phyloP scores from a whole-genome alignment of 805 yeast species.

The Candida tallmaniae region DNA sequence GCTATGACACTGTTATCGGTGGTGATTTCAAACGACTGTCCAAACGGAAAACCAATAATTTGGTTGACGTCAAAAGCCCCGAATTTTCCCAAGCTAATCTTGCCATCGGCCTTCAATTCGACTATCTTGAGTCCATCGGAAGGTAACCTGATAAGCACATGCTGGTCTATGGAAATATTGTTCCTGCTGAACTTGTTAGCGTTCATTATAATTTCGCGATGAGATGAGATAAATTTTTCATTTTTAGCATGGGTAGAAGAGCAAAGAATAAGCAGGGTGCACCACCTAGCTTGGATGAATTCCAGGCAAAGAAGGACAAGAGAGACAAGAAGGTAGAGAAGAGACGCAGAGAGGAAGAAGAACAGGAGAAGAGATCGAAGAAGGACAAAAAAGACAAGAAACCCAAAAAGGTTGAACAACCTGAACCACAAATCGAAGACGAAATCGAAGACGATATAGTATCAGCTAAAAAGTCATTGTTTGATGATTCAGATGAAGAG shows the following conservation, averaged over 20 bases:
- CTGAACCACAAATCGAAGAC: conserved; percentile 37
- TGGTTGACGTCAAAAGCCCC: conserved; percentile 77
- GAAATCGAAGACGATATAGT: conserved; percentile 50
- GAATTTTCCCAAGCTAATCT: conserved; percentile 81
- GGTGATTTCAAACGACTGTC: conserved; percentile 82
- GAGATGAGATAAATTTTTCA: conserved; percentile 8
- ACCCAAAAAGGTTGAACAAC: conserved; percentile 28
- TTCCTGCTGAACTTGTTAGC: background rate
- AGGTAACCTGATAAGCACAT: conserved; percentile 70
- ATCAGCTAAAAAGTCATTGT: conserved; percentile 67
- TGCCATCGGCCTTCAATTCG: conserved; percentile 55
- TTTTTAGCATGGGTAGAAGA: conserved; percentile 75
- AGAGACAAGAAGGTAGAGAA: conserved; percentile 35
- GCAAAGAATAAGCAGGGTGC: conserved; percentile 88
- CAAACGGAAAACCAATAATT: conserved; percentile 77
- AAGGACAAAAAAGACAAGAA: conserved; percentile 19
- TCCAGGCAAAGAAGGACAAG: conserved; percentile 40
- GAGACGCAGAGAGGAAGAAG: conserved; percentile 11
- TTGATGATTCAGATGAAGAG: conserved; percentile 69
- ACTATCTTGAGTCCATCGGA: conserved; percentile 74
- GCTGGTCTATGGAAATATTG: conserved; percentile 34
- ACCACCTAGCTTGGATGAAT: conserved; percentile 87
- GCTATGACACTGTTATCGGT: conserved; percentile 52
- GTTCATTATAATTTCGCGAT: conserved; percentile 1
- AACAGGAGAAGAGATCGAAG: conserved; percentile 16